Base-by-base conservation (phyloP, 495 filamentous ascomycete species). In the Aspergillus kassunensis region DNA sequence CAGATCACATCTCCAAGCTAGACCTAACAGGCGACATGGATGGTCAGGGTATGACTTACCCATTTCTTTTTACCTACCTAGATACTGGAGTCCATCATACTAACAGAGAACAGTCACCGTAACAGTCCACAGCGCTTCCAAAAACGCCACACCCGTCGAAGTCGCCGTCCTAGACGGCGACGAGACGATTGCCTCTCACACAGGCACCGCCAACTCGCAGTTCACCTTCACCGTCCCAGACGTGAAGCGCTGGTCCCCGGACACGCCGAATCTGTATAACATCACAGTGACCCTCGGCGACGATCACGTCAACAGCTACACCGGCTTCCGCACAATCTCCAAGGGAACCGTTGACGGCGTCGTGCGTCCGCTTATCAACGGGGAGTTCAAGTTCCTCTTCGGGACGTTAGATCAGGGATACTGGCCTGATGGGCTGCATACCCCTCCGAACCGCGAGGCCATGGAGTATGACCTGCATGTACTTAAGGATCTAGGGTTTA, bases 391-490 rank as follows among this genome's bases (percentile, higher is more conserved):
- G 9, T 87, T 86, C 65, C 72, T 76, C 54, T 85, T 88, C 44
- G 82, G 82, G 11, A 85, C 84, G 0, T 68, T 88, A 2, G 84
- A 88, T 45, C 83, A 87, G 55, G 84, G 83, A 2, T 86, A 74
- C 63, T 88, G 83, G 83, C 84, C 84, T 0, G 84, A 88, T 55
- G 84, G 84, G 0, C 64, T 87, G 19, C 78, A 86, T 55, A 69
- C 74, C 0, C 76, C 84, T 0, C 84, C 84, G 0, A 84, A 69
- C 16, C 59, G 65, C 2, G 81, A 86, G 47, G 84, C 84, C 0
- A 85, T 88, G 84, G 68, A 80, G 1, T 86, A 73, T 40, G 84
- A 88, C 62, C 60, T 88, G 3, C 37, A 83, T 42, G 53, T 80
- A 24, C 58, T 86, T 42, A 86, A 88, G 63, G 62, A 65, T 5